Conservation (phyloP, 108 stramenopile species). For the Seminavis robusta region DNA sequence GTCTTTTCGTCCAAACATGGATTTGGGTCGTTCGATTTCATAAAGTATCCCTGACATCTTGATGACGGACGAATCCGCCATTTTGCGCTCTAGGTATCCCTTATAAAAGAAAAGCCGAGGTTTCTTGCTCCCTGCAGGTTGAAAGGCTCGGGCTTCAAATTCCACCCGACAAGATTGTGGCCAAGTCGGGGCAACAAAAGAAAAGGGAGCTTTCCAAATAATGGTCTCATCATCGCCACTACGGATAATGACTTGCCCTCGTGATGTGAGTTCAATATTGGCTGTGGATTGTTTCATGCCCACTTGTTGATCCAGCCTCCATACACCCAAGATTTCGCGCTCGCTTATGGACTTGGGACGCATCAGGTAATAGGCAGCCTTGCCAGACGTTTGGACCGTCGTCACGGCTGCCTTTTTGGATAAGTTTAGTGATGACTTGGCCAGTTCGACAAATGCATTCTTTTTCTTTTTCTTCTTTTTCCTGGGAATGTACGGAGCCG, state of each 20-base stretch:
- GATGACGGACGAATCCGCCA: slow-evolving; percentile 41
- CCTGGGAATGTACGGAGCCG: too few species aligned
- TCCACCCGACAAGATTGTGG: slow-evolving; percentile 24
- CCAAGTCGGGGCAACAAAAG: slow-evolving; percentile 23
- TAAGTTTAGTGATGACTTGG: slow-evolving; percentile 25
- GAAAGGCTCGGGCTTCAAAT: slow-evolving; percentile 49
- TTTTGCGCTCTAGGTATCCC: slow-evolving; percentile 39
- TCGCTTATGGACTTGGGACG: slow-evolving; percentile 33
- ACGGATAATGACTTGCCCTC: slow-evolving; percentile 8
- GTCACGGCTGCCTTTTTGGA: slow-evolving; percentile 23
- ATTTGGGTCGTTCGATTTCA: slow-evolving; percentile 22
- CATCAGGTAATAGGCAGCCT: slow-evolving; percentile 36
- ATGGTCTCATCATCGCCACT: background rate
- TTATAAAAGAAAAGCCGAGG: slow-evolving; percentile 32
- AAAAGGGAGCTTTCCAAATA: slow-evolving; percentile 10
- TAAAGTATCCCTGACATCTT: slow-evolving; percentile 50
- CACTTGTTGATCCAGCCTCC: slow-evolving; percentile 55
- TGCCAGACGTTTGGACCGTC: slow-evolving; percentile 27
- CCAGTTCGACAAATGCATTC: too few species aligned
- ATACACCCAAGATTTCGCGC: slow-evolving; percentile 32
- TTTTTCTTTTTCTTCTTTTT: too few species aligned
- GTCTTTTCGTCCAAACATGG: slow-evolving; percentile 12
- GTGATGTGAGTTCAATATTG: slow-evolving; percentile 34
- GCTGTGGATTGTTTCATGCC: slow-evolving; percentile 23
- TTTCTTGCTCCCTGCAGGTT: too few species aligned